Evolutionary conservation across 2,329 filamentous ascomycete species (phyloP).

Genomic region (Penicillium oxalicum): DNA sequence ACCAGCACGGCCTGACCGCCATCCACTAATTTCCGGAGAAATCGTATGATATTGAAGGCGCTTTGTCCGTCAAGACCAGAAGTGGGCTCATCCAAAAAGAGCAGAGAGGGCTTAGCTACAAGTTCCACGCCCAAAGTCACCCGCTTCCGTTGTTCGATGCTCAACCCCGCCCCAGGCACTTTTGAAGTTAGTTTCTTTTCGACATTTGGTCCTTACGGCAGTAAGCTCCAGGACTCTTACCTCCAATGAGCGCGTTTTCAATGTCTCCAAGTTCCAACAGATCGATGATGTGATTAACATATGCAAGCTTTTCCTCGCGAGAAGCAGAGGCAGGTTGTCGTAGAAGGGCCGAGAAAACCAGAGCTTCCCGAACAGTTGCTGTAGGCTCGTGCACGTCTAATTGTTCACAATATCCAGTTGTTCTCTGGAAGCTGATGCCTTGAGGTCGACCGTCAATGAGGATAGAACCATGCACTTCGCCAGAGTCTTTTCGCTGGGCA

Average conservation of each 20-base stretch:
- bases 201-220: too few relatives aligned
- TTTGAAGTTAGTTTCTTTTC: neutral
- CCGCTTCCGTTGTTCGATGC: constrained; percentile 61
- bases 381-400: constrained; percentile 60
- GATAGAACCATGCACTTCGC: constrained; percentile 38
- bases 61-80: constrained; percentile 62
- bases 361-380: constrained; percentile 58
- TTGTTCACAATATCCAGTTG: constrained; percentile 53
- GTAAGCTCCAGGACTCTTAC: constrained; percentile 12
- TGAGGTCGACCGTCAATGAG: constrained; percentile 40
- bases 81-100: constrained; percentile 58
- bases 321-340: constrained; percentile 53
- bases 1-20: constrained; percentile 62
- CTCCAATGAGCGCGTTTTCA: constrained; percentile 57
- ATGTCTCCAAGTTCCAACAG: constrained; percentile 60
- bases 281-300: constrained; percentile 60
- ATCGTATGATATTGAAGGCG: constrained; percentile 52
- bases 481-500: constrained; percentile 40
- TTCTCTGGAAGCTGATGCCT: constrained; percentile 44
- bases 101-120: constrained; percentile 54
- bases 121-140: constrained; percentile 57
- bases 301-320: constrained; percentile 55
- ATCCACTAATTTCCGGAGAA: constrained; percentile 60
- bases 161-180: constrained; percentile 52
- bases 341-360: constrained; percentile 58